A percentile compares a stretch with the other conserved stretches of the same genome.
phyloP scores from a whole-genome alignment of 108 stramenopile species.

The Pseudonitzschia pungens region DNA sequence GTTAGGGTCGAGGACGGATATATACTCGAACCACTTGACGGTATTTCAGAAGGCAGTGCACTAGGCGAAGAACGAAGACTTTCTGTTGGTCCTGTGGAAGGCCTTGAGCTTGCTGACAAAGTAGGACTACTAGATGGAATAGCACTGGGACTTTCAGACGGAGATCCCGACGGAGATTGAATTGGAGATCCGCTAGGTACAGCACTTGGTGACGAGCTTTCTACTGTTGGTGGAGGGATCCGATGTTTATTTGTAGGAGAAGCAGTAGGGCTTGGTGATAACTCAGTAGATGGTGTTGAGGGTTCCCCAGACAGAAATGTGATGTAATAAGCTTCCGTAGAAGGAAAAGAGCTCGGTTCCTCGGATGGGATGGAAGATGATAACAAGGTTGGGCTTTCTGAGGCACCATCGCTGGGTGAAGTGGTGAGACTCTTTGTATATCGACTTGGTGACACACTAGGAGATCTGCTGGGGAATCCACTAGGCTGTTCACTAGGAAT shows the following conservation, averaged over 20 bases:
- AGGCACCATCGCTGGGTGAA: not conserved
- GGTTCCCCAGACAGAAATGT: too few species aligned
- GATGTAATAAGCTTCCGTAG: too few species aligned
- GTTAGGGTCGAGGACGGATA: not conserved
- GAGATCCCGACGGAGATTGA: not conserved
- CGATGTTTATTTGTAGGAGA: too few species aligned
- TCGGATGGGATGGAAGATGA: not conserved
- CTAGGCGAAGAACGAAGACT: not conserved
- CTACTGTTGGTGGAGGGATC: too few species aligned
- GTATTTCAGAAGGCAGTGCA: not conserved
- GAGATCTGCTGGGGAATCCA: not conserved
- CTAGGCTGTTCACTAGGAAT: too few species aligned
- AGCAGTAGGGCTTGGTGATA: too few species aligned
- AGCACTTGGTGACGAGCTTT: too few species aligned
- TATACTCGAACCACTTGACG: not conserved
- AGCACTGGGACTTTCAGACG: not conserved
- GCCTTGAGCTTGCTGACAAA: not conserved
- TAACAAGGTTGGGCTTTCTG: not conserved
- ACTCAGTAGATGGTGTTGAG: too few species aligned
- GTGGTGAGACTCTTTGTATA: too few species aligned
- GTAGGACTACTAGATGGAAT: not conserved
- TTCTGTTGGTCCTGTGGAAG: not conserved
- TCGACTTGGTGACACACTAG: constrained; percentile 2
- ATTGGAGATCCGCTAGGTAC: not conserved
- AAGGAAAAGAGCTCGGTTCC: not conserved